A percentile compares a stretch with the other conserved stretches of the same genome.
Evolutionary conservation across 2,329 filamentous ascomycete species (phyloP).

Genomic region (Alternaria dauci): DNA sequence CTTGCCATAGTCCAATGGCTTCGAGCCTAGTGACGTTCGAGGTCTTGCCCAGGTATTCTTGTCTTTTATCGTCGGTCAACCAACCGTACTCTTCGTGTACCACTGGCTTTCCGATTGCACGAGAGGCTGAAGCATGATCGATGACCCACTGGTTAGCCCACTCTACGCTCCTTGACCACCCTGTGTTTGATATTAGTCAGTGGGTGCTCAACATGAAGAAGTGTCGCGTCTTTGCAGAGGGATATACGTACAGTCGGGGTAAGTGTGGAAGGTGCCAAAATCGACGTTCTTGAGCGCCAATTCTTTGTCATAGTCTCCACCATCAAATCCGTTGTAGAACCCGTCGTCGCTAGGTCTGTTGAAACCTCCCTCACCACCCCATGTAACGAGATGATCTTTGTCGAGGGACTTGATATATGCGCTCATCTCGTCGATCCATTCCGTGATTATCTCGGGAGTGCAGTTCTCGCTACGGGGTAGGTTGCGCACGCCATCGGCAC

Average conservation of each 20-base stretch:
- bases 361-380: slow-evolving; percentile 59
- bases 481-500: slow-evolving; percentile 37
- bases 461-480: slow-evolving; percentile 42
- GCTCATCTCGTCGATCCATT: slow-evolving; percentile 64
- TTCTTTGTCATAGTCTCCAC: slow-evolving; percentile 64
- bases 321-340: slow-evolving; percentile 56
- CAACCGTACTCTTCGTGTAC: slow-evolving; percentile 65
- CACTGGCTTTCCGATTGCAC: slow-evolving; percentile 60
- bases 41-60: slow-evolving; percentile 56
- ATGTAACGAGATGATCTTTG: slow-evolving; percentile 62
- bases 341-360: slow-evolving; percentile 40
- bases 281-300: slow-evolving; percentile 60
- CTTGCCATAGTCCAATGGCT: slow-evolving; percentile 61
- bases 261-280: slow-evolving; percentile 65
- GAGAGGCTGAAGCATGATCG: slow-evolving; percentile 59
- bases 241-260: slow-evolving; percentile 57
- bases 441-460: slow-evolving; percentile 54
- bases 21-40: slow-evolving; percentile 56
- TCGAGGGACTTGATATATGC: slow-evolving; percentile 64
- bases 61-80: slow-evolving; percentile 60
- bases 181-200: not conserved
- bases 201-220: not conserved
- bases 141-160: slow-evolving; percentile 65
- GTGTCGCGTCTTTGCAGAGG: not conserved
- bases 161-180: slow-evolving; percentile 52